These are phyloP conservation scores for Metschnikowia matae DNA, from an alignment of 805 yeast genomes.

Conservation along the genomic window DNA sequence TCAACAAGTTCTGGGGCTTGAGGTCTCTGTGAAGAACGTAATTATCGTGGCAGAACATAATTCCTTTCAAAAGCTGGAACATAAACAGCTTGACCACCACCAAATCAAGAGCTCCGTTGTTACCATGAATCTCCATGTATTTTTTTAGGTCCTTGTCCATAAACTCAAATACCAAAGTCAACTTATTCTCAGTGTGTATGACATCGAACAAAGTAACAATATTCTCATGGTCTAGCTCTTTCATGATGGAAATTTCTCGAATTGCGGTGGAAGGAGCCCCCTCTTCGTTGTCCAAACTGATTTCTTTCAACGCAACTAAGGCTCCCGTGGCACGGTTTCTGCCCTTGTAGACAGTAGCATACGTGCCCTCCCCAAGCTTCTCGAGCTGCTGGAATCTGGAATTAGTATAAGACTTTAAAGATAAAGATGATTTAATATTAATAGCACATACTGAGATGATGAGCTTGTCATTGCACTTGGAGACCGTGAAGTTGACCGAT, in stretches of 20 bases:
- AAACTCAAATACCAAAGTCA: conserved; percentile 88
- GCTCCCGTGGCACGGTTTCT: conserved; percentile 82
- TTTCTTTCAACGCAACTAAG: conserved; percentile 91
- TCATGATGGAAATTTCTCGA: conserved; percentile 91
- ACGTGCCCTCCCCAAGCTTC: conserved; percentile 91
- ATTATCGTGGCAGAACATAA: conserved; percentile 81
- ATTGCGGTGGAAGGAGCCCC: conserved; percentile 99
- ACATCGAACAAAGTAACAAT: conserved; percentile 92
- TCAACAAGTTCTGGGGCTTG: conserved; percentile 92
- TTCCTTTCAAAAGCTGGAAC: conserved; percentile 90
- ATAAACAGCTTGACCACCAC: conserved; percentile 81
- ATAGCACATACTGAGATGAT: conserved; percentile 40
- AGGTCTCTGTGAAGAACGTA: conserved; percentile 81
- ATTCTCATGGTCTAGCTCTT: conserved; percentile 89
- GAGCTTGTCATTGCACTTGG: conserved; percentile 35
- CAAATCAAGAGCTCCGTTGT: conserved; percentile 67
- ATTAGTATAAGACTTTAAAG: conserved; percentile 9
- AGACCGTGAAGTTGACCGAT: not conserved
- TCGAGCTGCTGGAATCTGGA: conserved; percentile 55
- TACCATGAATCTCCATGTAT: conserved; percentile 87
- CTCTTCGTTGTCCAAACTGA: conserved; percentile 91
- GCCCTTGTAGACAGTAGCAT: conserved; percentile 98
- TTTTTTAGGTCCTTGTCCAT: conserved; percentile 91
- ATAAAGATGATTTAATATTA: no score
- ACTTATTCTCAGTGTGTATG: conserved; percentile 92